Conservation (phyloP, 768 basidiomycete species). For the Hypsizygus marmoreus region DNA sequence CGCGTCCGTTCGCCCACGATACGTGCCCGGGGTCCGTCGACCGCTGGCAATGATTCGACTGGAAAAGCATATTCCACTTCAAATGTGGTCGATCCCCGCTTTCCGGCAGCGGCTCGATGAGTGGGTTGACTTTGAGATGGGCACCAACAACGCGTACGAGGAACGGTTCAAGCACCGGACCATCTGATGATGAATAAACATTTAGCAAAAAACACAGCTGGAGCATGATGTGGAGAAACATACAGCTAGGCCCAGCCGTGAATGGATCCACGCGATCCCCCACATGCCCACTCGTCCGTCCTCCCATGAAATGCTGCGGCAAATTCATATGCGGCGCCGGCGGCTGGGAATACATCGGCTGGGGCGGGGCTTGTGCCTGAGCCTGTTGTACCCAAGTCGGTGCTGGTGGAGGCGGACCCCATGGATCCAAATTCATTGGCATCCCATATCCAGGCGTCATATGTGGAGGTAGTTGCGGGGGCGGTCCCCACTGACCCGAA, state of each 20-base stretch:
- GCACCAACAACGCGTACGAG: constrained; percentile 52
- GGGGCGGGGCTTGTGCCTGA: constrained; percentile 1
- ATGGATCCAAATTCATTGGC: constrained; percentile 8
- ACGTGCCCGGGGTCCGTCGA: constrained; percentile 59
- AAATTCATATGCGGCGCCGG: neutral
- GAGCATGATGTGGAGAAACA: neutral
- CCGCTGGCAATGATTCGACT: constrained; percentile 58
- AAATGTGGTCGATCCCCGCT: constrained; percentile 51
- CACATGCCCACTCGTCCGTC: constrained; percentile 7
- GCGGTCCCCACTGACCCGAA: constrained; percentile 2
- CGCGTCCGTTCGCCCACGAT: constrained; percentile 70
- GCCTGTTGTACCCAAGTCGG: constrained; percentile 7
- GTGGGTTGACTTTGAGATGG: constrained; percentile 56
- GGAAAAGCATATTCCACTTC: constrained; percentile 77
- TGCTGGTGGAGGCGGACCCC: neutral
- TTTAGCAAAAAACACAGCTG: neutral
- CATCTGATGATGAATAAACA: constrained; percentile 42
- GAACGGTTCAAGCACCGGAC: constrained; percentile 70
- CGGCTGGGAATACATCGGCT: neutral
- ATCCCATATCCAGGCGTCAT: neutral
- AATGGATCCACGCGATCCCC: constrained; percentile 20
- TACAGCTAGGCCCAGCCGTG: constrained; percentile 21
- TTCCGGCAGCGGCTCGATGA: constrained; percentile 49
- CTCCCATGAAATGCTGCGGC: neutral
- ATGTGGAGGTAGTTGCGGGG: neutral